Conservation (phyloP, 192 early-diverging fungal genomes). For the Backusella australiensis region DNA sequence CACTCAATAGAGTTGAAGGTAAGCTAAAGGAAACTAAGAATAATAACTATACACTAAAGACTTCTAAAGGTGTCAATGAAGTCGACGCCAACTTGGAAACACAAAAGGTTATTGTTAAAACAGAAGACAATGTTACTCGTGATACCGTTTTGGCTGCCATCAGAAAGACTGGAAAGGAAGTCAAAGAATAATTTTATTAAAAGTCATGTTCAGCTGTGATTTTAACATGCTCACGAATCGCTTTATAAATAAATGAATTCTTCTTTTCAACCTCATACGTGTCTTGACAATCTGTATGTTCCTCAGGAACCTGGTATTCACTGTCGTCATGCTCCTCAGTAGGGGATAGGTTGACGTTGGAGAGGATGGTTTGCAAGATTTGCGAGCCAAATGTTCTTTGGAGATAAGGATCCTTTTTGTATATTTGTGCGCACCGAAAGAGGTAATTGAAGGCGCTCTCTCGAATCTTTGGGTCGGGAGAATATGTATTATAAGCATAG, state of each 20-base stretch:
- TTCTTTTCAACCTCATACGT: neutral
- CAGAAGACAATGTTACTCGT: neutral
- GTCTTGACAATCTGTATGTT: neutral
- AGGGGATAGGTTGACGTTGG: neutral
- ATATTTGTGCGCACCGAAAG: conserved; percentile 9
- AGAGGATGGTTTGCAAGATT: neutral
- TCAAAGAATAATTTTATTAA: conserved; percentile 10
- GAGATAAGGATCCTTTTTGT: conserved; percentile 7
- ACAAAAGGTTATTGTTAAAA: conserved; percentile 2
- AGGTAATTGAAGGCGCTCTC: conserved; percentile 8
- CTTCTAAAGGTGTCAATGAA: neutral
- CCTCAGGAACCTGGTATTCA: neutral
- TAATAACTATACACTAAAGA: too few species aligned
- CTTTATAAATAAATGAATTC: conserved; percentile 3
- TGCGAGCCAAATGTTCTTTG: neutral
- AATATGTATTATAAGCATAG: conserved; percentile 25
- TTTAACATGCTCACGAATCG: conserved; percentile 2
- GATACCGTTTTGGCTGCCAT: conserved; percentile 2
- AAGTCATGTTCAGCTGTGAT: neutral
- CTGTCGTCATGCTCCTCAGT: neutral
- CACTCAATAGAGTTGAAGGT: conserved; percentile 57
- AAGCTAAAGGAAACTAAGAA: neutral
- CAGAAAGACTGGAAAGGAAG: conserved; percentile 22
- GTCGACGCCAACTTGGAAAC: conserved; percentile 4
- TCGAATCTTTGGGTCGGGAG: neutral